Conservation (phyloP, 306 rosid species). For the Sindora glabra region DNA sequence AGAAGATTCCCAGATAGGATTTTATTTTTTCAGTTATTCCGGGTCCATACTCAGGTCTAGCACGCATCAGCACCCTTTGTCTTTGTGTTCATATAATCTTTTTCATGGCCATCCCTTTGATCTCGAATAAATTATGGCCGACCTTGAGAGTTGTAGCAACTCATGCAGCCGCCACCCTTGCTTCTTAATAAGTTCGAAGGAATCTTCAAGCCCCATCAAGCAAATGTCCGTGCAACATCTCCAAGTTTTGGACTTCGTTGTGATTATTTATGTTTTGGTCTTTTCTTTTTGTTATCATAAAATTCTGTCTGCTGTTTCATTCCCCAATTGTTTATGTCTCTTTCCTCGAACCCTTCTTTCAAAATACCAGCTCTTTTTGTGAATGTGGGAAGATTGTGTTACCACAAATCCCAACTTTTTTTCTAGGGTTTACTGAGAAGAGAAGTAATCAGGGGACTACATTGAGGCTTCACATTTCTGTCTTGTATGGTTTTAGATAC, state of each 20-base stretch:
- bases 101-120: slow-evolving; percentile 64
- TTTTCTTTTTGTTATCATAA: slow-evolving; percentile 28
- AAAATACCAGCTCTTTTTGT: not conserved
- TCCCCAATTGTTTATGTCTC: slow-evolving; percentile 34
- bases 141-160: slow-evolving; percentile 56
- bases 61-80: slow-evolving; percentile 51
- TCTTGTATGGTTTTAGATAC: slow-evolving; percentile 38
- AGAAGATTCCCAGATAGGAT: slow-evolving; percentile 59
- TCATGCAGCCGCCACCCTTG: slow-evolving; percentile 57
- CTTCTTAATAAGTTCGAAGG: slow-evolving; percentile 64
- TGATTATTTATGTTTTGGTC: slow-evolving; percentile 46
- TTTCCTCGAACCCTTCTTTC: slow-evolving; percentile 33
- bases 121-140: slow-evolving; percentile 80
- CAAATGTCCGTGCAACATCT: slow-evolving; percentile 37
- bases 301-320: slow-evolving; percentile 30
- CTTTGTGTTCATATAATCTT: slow-evolving; percentile 63
- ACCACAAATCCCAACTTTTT: slow-evolving; percentile 41
- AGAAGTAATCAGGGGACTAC: slow-evolving; percentile 46
- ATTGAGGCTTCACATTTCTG: slow-evolving; percentile 60
- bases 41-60: slow-evolving; percentile 49
- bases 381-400: slow-evolving; percentile 39
- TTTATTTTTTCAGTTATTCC: slow-evolving; percentile 54
- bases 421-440: slow-evolving; percentile 40
- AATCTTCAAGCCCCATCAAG: slow-evolving; percentile 43
- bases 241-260: slow-evolving; percentile 43